Percentiles rank a stretch among this genome's conserved stretches.
These are phyloP conservation scores for Schizophyllum commune DNA, from an alignment of 1,284 basidiomycete species.

Conservation along the genomic window DNA sequence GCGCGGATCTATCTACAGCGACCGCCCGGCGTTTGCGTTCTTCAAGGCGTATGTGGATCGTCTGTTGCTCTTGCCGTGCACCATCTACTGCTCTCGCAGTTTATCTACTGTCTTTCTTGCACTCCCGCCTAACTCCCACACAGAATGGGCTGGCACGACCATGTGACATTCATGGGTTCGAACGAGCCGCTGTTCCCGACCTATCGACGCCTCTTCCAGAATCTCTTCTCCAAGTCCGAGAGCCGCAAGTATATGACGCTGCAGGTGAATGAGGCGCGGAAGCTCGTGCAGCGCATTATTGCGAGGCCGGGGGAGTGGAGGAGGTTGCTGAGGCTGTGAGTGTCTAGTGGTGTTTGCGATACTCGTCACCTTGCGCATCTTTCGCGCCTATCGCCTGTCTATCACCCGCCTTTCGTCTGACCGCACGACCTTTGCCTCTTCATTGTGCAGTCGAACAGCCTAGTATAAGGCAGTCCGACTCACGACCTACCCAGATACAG, in stretches of 20 bases:
- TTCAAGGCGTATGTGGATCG: neutral
- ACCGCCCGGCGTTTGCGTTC: neutral
- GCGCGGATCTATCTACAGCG: constrained; percentile 1
- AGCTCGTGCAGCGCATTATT: neutral
- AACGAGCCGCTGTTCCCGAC: neutral
- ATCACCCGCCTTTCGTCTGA: no score
- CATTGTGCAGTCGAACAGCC: no score
- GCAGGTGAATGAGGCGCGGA: neutral
- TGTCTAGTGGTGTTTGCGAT: no score
- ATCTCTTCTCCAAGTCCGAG: neutral
- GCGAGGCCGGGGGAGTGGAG: neutral
- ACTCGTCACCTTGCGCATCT: no score
- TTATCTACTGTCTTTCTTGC: no score
- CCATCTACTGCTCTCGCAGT: no score
- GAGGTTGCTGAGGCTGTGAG: neutral
- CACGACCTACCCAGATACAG: neutral
- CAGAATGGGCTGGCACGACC: neutral
- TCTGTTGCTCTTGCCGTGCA: no score
- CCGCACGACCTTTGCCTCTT: no score
- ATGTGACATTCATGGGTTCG: neutral
- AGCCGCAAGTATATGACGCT: neutral
- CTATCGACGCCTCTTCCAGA: neutral
- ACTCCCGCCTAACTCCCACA: neutral
- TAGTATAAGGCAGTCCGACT: no score
- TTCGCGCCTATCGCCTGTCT: no score